These are phyloP conservation scores for Talaromyces funiculosus DNA, from an alignment of 2,329 filamentous ascomycete species.

Conservation along the genomic window DNA sequence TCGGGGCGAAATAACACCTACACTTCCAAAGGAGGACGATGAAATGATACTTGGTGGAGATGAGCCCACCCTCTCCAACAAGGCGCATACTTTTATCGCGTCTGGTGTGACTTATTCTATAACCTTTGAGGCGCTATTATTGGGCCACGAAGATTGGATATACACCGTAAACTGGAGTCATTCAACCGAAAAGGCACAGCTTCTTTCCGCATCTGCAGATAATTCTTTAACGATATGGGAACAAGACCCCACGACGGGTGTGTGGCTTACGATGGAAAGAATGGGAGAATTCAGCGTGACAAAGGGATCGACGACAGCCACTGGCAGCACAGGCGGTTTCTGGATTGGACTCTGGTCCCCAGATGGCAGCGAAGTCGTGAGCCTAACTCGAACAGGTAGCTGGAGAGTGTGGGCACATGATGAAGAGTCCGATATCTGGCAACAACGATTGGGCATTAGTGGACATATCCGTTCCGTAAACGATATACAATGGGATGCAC, in stretches of 20 bases:
- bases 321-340: slow-evolving; percentile 90
- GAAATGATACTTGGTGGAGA: slow-evolving; percentile 34
- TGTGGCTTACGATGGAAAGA: slow-evolving; percentile 82
- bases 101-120: slow-evolving; percentile 63
- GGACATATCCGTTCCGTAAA: slow-evolving; percentile 80
- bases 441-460: slow-evolving; percentile 68
- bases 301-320: slow-evolving; percentile 94
- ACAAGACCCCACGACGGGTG: slow-evolving; percentile 71
- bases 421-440: slow-evolving; percentile 60
- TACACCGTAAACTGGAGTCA: slow-evolving; percentile 77
- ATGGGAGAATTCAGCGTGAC: slow-evolving; percentile 91
- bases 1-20: slow-evolving; percentile 59
- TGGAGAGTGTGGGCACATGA: slow-evolving; percentile 81
- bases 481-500: slow-evolving; percentile 75
- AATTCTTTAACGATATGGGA: slow-evolving; percentile 95
- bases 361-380: slow-evolving; percentile 66
- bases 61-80: slow-evolving; percentile 77
- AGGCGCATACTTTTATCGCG: slow-evolving; percentile 69
- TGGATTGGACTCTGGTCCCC: slow-evolving; percentile 95
- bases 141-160: slow-evolving; percentile 98
- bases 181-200: slow-evolving; percentile 52
- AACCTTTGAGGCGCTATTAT: slow-evolving; percentile 86
- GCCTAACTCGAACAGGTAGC: slow-evolving; percentile 83
- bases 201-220: slow-evolving; percentile 88
- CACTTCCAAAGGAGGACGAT: slow-evolving; percentile 35